A percentile compares a stretch with the other conserved stretches of the same genome.
Conservation (phyloP, 2,329 filamentous ascomycete genomes). For the Ceratocystis eucalypticola region DNA sequence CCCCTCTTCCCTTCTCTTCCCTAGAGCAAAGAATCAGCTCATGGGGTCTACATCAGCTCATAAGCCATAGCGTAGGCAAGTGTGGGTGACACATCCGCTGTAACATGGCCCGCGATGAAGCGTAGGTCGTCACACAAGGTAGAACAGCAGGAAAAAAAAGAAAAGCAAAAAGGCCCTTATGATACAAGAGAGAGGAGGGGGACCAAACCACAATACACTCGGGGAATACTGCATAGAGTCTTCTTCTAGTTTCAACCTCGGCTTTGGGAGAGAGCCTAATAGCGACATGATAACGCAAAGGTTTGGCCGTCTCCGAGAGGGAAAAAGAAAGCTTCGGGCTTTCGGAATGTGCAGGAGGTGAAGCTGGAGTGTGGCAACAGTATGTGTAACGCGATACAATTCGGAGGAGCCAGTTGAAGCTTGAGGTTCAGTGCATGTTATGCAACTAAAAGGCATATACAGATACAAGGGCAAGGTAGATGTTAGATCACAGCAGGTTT, state of each 20-base stretch:
- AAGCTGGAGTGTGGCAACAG: not conserved
- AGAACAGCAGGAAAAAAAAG: not conserved
- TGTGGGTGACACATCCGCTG: slow-evolving; percentile 3
- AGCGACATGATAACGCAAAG: no score
- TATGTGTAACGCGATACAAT: not conserved
- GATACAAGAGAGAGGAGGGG: not conserved
- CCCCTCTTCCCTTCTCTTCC: not conserved
- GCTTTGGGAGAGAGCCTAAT: no score
- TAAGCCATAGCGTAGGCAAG: not conserved
- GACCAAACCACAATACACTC: not conserved
- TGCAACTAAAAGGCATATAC: not conserved
- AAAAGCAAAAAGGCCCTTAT: not conserved
- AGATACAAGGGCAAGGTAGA: not conserved
- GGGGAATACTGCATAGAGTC: not conserved
- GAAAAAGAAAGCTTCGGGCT: not conserved
- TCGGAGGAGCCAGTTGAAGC: not conserved
- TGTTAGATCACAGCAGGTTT: not conserved
- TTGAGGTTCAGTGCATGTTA: not conserved
- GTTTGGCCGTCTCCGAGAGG: not conserved
- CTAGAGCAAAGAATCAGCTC: not conserved
- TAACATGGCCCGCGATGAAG: not conserved
- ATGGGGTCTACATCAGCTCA: not conserved
- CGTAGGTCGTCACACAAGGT: not conserved
- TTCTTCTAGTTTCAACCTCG: not conserved
- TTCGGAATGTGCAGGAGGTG: not conserved